Evolutionary conservation across 768 basidiomycete genomes (phyloP), one percentile per base, ranked within the genome.

Genomic region (Lactarius vividus): DNA sequence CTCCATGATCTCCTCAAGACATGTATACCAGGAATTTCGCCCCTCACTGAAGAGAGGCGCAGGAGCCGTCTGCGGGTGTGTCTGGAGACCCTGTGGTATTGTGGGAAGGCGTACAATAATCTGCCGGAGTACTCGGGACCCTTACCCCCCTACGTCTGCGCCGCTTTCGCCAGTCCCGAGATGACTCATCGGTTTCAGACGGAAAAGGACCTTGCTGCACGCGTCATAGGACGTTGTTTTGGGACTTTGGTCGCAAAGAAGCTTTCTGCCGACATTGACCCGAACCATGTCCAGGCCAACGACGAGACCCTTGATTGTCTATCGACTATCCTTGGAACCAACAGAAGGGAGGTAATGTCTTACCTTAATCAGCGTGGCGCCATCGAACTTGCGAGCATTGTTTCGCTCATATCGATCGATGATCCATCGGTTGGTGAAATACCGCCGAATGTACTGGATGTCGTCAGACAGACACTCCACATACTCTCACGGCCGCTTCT

Each of bases 21-120:
- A 1, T 60, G 18, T 39, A 13, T 42, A 13, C n/a, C 49, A 0
- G 28, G 33, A 20, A n/a, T 40, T 13, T 46, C 33, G 5, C 31
- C 26, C 26, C 59, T 46, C 16, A 28, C 31, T 10, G 52, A 60
- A 44, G 59, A 55, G 8, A 23, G 26, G 13, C 46, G 56, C 56
- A 57, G 15, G 63, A 29, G 35, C 3, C 26, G 37, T 23, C 26
- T 49, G 37, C 57, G 29, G 16, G 29, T 23, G 23, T 64, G 28
- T 35, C 37, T 59, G 15, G 35, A 33, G 57, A 33, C 26, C 15
- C 46, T 64, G n/a, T 64, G 49, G 46, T 59, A 31, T 28, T 39
- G 57, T 23, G 39, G 37, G 53, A 64, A 37, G 31, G 52, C 49
- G 23, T 59, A 64, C 23, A 18, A 39, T 29, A 28, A 42, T n/a